Conservation (phyloP, 2,329 filamentous ascomycete genomes). For the Whalleya microplaca region DNA sequence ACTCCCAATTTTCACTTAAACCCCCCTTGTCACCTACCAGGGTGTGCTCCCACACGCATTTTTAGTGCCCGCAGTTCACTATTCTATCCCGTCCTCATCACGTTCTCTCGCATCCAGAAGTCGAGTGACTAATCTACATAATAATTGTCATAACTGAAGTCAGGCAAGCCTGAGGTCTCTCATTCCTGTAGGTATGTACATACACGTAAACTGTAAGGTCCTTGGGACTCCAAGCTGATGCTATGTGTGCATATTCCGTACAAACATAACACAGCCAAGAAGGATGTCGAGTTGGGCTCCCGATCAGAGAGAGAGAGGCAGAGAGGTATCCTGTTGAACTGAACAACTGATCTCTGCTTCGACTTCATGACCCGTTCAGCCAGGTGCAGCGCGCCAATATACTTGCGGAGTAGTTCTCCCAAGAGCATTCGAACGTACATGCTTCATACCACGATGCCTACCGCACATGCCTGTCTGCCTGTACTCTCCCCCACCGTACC, state of each 20-base stretch:
- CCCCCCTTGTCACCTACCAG: constrained; percentile 1
- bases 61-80: constrained; percentile 7
- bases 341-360: too few relatives aligned
- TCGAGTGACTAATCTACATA: too few relatives aligned
- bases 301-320: too few relatives aligned
- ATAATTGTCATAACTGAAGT: too few relatives aligned
- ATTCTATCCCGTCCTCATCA: background rate
- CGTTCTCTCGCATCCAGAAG: background rate
- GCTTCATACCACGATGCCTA: background rate
- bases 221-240: too few relatives aligned
- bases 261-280: too few relatives aligned
- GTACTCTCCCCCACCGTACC: constrained; percentile 6
- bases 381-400: background rate
- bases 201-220: too few relatives aligned
- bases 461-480: background rate
- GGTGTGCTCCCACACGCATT: constrained; percentile 3
- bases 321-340: too few relatives aligned
- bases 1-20: background rate
- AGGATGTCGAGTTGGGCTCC: too few relatives aligned
- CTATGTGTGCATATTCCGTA: too few relatives aligned
- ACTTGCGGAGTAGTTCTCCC: background rate
- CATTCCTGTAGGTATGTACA: too few relatives aligned
- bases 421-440: background rate
- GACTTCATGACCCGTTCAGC: background rate
- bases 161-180: too few relatives aligned